Percentiles rank a stretch among this genome's conserved stretches.
phyloP scores from a whole-genome alignment of 768 basidiomycete species.

The Mycena galericulata region DNA sequence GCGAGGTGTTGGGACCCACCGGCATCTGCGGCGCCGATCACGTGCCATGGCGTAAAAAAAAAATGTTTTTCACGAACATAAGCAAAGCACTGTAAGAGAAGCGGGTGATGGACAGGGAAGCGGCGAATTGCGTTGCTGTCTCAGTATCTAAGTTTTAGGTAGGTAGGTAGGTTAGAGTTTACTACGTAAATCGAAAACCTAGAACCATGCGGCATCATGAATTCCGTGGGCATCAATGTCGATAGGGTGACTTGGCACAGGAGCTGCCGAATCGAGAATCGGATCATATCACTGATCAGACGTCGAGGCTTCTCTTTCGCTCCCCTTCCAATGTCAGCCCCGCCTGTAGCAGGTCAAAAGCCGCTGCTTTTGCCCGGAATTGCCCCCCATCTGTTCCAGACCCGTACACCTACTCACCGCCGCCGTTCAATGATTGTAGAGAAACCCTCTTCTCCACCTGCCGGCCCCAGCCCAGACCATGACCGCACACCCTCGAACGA shows the following conservation, averaged over 20 bases:
- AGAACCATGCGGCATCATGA: background rate
- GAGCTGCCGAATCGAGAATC: slow-evolving; percentile 9
- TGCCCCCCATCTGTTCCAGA: slow-evolving; percentile 10
- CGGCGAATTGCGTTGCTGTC: slow-evolving; percentile 2
- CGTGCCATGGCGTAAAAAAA: too few relatives aligned
- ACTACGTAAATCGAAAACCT: background rate
- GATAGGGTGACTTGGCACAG: slow-evolving; percentile 13
- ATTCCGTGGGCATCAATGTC: background rate
- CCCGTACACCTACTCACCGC: slow-evolving; percentile 3
- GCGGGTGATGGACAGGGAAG: too few relatives aligned
- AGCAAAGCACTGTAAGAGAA: too few relatives aligned
- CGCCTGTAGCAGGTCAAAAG: slow-evolving; percentile 12
- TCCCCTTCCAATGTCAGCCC: slow-evolving; percentile 12
- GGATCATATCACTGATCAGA: slow-evolving; percentile 11
- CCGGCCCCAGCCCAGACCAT: slow-evolving; percentile 7
- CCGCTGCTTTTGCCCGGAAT: slow-evolving; percentile 11
- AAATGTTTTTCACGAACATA: too few relatives aligned
- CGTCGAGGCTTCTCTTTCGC: background rate
- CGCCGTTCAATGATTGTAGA: slow-evolving; percentile 4
- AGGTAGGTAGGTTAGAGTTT: too few relatives aligned
- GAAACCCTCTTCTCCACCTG: background rate
- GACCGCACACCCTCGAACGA: background rate
- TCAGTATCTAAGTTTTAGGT: background rate
- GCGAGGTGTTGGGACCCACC: too few relatives aligned
- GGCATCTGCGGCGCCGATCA: too few relatives aligned